phyloP scores from a whole-genome alignment of 257 asterid genomes.

The Gynochthodes officinalis region DNA sequence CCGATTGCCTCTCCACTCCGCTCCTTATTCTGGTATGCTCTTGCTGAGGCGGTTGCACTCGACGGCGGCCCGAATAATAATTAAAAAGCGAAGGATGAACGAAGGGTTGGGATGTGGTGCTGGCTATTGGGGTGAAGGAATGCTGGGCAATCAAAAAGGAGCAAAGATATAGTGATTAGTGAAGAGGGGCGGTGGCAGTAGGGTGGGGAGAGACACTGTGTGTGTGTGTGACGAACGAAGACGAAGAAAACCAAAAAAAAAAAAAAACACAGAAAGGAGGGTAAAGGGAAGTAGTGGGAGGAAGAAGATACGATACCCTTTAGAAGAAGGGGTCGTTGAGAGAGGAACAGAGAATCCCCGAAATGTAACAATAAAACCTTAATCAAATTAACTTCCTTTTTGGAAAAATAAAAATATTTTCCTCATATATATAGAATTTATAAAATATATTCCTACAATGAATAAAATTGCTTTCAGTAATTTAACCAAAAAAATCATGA shows the following conservation, averaged over 20 bases:
- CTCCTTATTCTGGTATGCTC: too few relatives aligned
- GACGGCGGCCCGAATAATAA: not conserved
- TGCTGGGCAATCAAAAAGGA: not conserved
- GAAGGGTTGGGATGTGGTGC: not conserved
- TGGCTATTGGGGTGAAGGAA: not conserved
- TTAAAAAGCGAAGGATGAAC: not conserved
- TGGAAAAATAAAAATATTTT: too few relatives aligned
- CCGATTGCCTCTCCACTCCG: not conserved
- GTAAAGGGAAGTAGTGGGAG: not conserved
- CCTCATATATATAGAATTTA: too few relatives aligned
- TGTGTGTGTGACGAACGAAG: not conserved
- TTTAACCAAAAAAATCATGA: too few relatives aligned
- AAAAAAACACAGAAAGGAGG: not conserved
- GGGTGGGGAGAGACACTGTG: not conserved
- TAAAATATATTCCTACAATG: too few relatives aligned
- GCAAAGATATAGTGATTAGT: not conserved
- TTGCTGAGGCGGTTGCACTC: not conserved
- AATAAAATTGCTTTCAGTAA: too few relatives aligned
- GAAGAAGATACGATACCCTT: not conserved
- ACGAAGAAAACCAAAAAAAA: not conserved
- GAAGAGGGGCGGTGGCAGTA: not conserved
- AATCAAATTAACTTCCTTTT: too few relatives aligned
- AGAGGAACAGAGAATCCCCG: not conserved
- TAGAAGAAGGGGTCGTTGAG: not conserved
- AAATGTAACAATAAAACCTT: too few relatives aligned